Percentiles rank a stretch among this genome's conserved stretches.
These are phyloP conservation scores for Salvia hispanica DNA, from an alignment of 257 asterid genomes.

Conservation along the genomic window DNA sequence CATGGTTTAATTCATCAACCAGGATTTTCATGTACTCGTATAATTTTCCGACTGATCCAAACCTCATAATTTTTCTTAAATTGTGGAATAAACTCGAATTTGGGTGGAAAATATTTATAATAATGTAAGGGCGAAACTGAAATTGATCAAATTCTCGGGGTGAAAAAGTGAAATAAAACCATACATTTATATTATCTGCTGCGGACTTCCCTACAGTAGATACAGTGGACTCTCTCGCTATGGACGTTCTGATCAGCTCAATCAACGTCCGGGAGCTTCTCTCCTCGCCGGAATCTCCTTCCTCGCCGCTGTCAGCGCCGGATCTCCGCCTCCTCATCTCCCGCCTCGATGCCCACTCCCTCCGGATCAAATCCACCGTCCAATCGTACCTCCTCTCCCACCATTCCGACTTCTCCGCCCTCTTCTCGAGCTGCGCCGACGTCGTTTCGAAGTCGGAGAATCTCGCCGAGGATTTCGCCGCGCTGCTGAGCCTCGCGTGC, in stretches of 20 bases:
- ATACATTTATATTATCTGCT: conserved; percentile 18
- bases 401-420: conserved; percentile 69
- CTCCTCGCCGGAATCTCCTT: conserved; percentile 61
- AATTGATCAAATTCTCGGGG: neutral
- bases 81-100: too few relatives aligned
- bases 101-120: too few relatives aligned
- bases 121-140: neutral
- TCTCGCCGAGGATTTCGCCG: conserved; percentile 41
- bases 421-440: conserved; percentile 74
- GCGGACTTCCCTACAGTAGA: conserved; percentile 30
- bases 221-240: conserved; percentile 37
- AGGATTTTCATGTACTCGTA: too few relatives aligned
- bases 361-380: conserved; percentile 79
- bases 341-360: conserved; percentile 76
- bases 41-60: too few relatives aligned
- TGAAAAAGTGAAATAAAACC: neutral
- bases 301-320: conserved; percentile 81
- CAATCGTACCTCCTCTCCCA: conserved; percentile 77
- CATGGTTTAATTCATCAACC: too few relatives aligned
- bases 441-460: conserved; percentile 63
- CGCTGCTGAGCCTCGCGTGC: conserved; percentile 56
- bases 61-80: too few relatives aligned
- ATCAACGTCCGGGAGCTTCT: conserved; percentile 84
- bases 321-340: conserved; percentile 93
- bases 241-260: conserved; percentile 62